These are phyloP conservation scores for Candida stauntonica DNA, from an alignment of 805 yeast species.

Conservation along the genomic window DNA sequence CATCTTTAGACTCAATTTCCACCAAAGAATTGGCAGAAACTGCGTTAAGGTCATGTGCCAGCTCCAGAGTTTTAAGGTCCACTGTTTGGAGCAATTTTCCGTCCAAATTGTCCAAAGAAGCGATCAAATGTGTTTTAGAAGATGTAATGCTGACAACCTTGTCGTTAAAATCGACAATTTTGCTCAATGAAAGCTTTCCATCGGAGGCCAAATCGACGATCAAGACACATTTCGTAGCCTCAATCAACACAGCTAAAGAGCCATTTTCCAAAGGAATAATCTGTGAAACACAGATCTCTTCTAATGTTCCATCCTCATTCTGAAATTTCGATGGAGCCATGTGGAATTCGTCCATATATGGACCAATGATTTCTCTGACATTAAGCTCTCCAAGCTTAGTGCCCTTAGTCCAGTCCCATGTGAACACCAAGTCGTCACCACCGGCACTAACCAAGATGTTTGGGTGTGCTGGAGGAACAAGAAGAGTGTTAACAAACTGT, in stretches of 20 bases:
- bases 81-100: slow-evolving; percentile 14
- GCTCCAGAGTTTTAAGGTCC: slow-evolving; percentile 27
- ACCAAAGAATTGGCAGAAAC: slow-evolving; percentile 18
- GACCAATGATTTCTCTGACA: slow-evolving; percentile 37
- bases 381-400: slow-evolving; percentile 45
- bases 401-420: slow-evolving; percentile 73
- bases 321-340: slow-evolving; percentile 62
- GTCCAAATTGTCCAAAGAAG: slow-evolving; percentile 31
- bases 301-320: slow-evolving; percentile 41
- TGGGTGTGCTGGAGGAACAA: slow-evolving; percentile 48
- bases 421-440: slow-evolving; percentile 71
- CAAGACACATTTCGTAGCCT: slow-evolving; percentile 44
- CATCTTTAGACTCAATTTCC: slow-evolving; percentile 22
- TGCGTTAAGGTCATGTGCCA: slow-evolving; percentile 25
- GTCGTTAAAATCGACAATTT: slow-evolving; percentile 28
- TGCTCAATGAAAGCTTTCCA: slow-evolving; percentile 23
- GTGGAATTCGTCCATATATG: slow-evolving; percentile 52
- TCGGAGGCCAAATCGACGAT: slow-evolving; percentile 25
- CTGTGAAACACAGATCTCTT: slow-evolving; percentile 51
- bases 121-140: slow-evolving; percentile 32
- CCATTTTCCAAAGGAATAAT: slow-evolving; percentile 32
- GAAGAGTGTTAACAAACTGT: slow-evolving; percentile 71
- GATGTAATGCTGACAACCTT: slow-evolving; percentile 30
- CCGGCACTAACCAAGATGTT: slow-evolving; percentile 75
- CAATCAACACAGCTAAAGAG: slow-evolving; percentile 42